phyloP scores from a whole-genome alignment of 768 basidiomycete species.

The Paxillus ammoniavirescens region DNA sequence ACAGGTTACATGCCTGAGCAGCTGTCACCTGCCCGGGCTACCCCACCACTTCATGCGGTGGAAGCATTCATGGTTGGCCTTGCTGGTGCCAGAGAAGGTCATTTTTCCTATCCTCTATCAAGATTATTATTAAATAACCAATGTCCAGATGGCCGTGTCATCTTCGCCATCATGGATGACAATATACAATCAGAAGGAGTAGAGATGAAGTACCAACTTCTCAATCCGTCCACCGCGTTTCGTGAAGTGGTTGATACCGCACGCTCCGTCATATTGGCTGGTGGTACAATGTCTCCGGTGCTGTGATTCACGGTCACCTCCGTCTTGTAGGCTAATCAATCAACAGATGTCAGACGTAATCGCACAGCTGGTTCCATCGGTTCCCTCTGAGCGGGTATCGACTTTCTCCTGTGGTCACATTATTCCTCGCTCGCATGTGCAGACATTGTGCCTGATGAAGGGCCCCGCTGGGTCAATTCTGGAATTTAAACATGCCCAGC shows the following conservation, averaged over 20 bases:
- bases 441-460: slow-evolving; percentile 67
- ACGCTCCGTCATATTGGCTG: slow-evolving; percentile 85
- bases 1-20: slow-evolving; percentile 9
- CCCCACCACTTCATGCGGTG: slow-evolving; percentile 77
- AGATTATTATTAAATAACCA: not conserved
- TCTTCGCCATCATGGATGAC: slow-evolving; percentile 47
- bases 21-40: slow-evolving; percentile 34
- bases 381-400: slow-evolving; percentile 60
- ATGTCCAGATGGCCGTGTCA: slow-evolving; percentile 71
- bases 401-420: slow-evolving; percentile 93
- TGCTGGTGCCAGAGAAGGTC: slow-evolving; percentile 76
- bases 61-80: slow-evolving; percentile 79
- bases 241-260: slow-evolving; percentile 79
- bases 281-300: slow-evolving; percentile 99
- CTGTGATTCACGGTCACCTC: slow-evolving; percentile 13
- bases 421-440: slow-evolving; percentile 77
- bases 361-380: slow-evolving; percentile 71
- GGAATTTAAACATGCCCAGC: slow-evolving; percentile 78
- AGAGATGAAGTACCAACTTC: slow-evolving; percentile 84
- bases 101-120: not conserved
- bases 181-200: slow-evolving; percentile 41
- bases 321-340: slow-evolving; percentile 4
- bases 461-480: slow-evolving; percentile 75
- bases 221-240: slow-evolving; percentile 90
- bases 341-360: slow-evolving; percentile 83